phyloP scores from a whole-genome alignment of 257 asterid species.

The Capsicum chinense region DNA sequence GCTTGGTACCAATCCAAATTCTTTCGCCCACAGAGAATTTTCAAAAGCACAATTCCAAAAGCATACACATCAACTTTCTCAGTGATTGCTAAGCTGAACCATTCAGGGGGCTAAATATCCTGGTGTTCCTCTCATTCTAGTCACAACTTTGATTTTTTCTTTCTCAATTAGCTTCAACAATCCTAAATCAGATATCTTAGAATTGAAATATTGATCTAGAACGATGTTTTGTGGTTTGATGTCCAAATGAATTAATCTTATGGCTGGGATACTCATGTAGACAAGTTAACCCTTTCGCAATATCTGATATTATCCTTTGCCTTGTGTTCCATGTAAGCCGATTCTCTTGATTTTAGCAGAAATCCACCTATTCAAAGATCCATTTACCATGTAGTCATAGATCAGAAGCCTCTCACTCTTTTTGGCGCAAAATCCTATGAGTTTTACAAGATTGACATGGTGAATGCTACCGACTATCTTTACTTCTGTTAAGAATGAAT shows the following conservation, averaged over 20 bases:
- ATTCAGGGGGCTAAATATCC: slow-evolving; percentile 42
- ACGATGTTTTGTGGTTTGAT: slow-evolving; percentile 43
- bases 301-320: slow-evolving; percentile 31
- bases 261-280: slow-evolving; percentile 37
- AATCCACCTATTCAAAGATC: slow-evolving; percentile 39
- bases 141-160: slow-evolving; percentile 34
- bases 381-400: slow-evolving; percentile 36
- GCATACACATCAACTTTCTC: slow-evolving; percentile 39
- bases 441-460: slow-evolving; percentile 37
- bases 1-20: slow-evolving; percentile 32
- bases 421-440: slow-evolving; percentile 33
- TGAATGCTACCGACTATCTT: slow-evolving; percentile 33
- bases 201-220: slow-evolving; percentile 37
- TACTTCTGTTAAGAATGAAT: slow-evolving; percentile 37
- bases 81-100: slow-evolving; percentile 33
- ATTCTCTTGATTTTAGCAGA: not conserved
- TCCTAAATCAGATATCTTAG: slow-evolving; percentile 40
- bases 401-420: slow-evolving; percentile 37
- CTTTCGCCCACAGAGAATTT: slow-evolving; percentile 34
- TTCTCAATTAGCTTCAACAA: slow-evolving; percentile 35
- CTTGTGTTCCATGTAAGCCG: slow-evolving; percentile 31
- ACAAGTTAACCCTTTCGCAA: slow-evolving; percentile 39
- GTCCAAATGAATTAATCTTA: slow-evolving; percentile 42
- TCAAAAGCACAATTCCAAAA: slow-evolving; percentile 40
- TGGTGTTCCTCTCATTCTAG: slow-evolving; percentile 42